Conservation (phyloP, 257 asterid genomes). For the Cinchona pubescens region DNA sequence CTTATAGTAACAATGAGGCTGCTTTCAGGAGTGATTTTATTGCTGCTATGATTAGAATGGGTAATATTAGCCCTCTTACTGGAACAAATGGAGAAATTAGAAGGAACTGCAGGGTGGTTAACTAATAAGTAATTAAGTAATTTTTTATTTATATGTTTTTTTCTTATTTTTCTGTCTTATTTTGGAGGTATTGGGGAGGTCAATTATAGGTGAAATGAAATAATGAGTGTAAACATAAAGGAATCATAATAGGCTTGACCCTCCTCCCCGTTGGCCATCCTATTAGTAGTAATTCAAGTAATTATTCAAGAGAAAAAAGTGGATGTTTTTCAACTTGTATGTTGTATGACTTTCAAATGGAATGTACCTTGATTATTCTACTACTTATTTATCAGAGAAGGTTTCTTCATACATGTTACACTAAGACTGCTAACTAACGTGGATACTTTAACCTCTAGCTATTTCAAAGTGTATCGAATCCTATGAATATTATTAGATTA, state of each 20-base stretch:
- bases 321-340: background rate
- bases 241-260: background rate
- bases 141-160: background rate
- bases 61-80: conserved; percentile 59
- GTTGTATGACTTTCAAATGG: background rate
- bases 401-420: background rate
- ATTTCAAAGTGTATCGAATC: background rate
- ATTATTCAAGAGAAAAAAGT: background rate
- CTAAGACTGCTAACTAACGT: background rate
- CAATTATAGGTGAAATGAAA: background rate
- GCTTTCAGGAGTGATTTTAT: conserved; percentile 45
- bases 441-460: too few relatives aligned
- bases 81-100: conserved; percentile 59
- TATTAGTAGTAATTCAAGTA: background rate
- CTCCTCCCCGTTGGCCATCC: background rate
- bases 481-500: background rate
- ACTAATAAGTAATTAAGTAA: conserved; percentile 16
- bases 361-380: background rate
- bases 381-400: background rate
- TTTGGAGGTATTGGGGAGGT: background rate
- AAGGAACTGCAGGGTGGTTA: conserved; percentile 48
- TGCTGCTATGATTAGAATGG: conserved; percentile 60
- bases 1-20: conserved; percentile 26
- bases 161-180: background rate
- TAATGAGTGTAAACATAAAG: too few relatives aligned